Conservation (phyloP, 495 filamentous ascomycete species). For the Neurospora pannonica region DNA sequence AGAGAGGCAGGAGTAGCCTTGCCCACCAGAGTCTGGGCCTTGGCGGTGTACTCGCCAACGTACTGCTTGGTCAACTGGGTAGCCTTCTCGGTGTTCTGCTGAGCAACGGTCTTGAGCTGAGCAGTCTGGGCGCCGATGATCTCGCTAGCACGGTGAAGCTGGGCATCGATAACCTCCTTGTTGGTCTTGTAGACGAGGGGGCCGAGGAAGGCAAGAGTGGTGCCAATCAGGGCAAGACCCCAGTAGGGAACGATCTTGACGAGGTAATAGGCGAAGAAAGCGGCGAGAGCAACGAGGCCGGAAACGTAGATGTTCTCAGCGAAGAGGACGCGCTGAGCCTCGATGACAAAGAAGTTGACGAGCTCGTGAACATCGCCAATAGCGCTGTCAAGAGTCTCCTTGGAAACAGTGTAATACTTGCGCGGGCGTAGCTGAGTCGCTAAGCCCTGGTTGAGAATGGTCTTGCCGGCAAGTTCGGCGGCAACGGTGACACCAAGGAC, state of each 20-base stretch:
- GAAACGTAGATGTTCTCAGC: conserved; percentile 86
- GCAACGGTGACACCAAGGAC: conserved; percentile 55
- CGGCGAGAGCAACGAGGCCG: conserved; percentile 35
- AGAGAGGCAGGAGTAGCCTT: conserved; percentile 34
- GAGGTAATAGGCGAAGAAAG: conserved; percentile 85
- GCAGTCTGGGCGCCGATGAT: conserved; percentile 70
- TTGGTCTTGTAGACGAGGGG: conserved; percentile 89
- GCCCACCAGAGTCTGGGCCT: conserved; percentile 62
- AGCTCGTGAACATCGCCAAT: conserved; percentile 85
- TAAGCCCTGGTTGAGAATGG: conserved; percentile 66
- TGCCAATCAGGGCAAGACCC: conserved; percentile 74
- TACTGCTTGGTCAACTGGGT: conserved; percentile 71
- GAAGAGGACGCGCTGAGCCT: conserved; percentile 89
- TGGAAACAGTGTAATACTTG: conserved; percentile 85
- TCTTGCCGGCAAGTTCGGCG: conserved; percentile 68
- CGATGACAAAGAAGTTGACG: conserved; percentile 94
- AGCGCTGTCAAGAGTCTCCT: conserved; percentile 68
- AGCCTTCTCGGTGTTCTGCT: conserved; percentile 69
- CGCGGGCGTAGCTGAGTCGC: conserved; percentile 79
- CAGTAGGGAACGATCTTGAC: conserved; percentile 91
- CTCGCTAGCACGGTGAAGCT: conserved; percentile 61
- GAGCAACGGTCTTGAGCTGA: conserved; percentile 70
- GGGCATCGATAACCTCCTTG: conserved; percentile 83
- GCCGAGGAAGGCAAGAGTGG: conserved; percentile 69
- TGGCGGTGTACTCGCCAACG: conserved; percentile 71